Base-by-base conservation (phyloP, 2,329 filamentous ascomycete genomes). In the Sclerotinia subarctica region DNA sequence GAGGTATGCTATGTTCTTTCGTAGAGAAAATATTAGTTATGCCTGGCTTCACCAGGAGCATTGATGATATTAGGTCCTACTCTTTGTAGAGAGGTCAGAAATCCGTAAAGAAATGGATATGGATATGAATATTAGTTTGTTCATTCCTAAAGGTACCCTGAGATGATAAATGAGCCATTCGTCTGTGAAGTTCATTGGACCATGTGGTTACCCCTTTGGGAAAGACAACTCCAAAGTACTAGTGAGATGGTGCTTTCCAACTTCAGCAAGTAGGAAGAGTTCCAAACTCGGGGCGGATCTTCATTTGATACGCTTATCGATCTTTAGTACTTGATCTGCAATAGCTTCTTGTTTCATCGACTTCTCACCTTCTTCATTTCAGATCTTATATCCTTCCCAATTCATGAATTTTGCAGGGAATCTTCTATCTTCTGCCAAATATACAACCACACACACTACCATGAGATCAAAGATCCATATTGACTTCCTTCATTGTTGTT, bases 181-280 rank as follows among this genome's bases (percentile, higher is more conserved):
- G 5, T 35, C 24, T n/a, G 13, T 32, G 11, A 49, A 24, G 21
- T 47, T 35, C 15, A 38, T 51, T 51, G 21, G 29, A 38, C 5
- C n/a, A 17, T 19, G 46, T 38, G 29, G 32, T 38, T 51, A 3
- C 59, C 46, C 46, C 46, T 63, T 63, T 63, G 11, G 46, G 29
- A 51, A 63, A 21, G 32, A 63, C 46, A 42, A 63, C 59, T 21
- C 59, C 46, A 51, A 63, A 38, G n/a, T 35, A 35, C 35, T 10
- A 10, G 35, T 29, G n/a, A 51, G 59, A n/a, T 63, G 1, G 29
- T 35, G n/a, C 59, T 52, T 63, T 51, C 59, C 59, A 38, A 51
- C 32, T 51, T 24, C 11, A 63, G 59, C 32, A 38, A 51, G 46
- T 26, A 38, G 15, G 13, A 32, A 51, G 13, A 2, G 44, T n/a